Evolutionary conservation across 2,329 filamentous ascomycete genomes (phyloP).

Genomic region (Trichoderma simmonsii): DNA sequence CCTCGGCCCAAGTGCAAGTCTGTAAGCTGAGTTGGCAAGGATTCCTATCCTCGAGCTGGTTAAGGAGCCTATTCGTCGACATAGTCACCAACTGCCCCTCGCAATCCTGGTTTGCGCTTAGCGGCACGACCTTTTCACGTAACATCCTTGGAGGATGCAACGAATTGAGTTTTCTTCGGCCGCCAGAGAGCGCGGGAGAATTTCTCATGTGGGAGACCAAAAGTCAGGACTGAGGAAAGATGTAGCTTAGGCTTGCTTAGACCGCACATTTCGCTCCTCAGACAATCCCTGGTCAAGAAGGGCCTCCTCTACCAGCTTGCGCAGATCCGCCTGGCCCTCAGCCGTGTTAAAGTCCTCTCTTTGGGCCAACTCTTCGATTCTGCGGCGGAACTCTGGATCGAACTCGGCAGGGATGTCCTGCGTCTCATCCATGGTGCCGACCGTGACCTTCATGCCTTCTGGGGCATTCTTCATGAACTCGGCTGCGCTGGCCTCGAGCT

Average conservation of each 20-base stretch:
- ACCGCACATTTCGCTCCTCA: conserved; percentile 62
- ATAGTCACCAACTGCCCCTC: conserved; percentile 42
- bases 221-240: conserved; percentile 37
- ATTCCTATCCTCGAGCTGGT: conserved; percentile 54
- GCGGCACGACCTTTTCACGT: conserved; percentile 49
- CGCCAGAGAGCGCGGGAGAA: conserved; percentile 47
- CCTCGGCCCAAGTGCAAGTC: conserved; percentile 31
- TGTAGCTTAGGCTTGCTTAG: conserved; percentile 50
- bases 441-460: conserved; percentile 70
- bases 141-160: conserved; percentile 42
- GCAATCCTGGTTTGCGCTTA: conserved; percentile 54
- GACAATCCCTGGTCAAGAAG: conserved; percentile 63
- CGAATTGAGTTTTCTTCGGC: conserved; percentile 54
- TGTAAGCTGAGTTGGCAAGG: conserved; percentile 59
- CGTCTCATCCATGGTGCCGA: conserved; percentile 68
- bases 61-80: conserved; percentile 46
- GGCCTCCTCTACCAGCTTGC: conserved; percentile 76
- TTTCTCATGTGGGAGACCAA: conserved; percentile 61
- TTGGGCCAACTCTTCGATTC: conserved; percentile 85
- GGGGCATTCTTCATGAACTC: conserved; percentile 50
- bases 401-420: conserved; percentile 60
- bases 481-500: conserved; percentile 31
- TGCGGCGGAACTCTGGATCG: conserved; percentile 77
- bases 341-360: conserved; percentile 80
- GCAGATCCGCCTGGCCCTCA: conserved; percentile 74